Conservation (phyloP, 331 rosid genomes). For the Cucumis variabilis region DNA sequence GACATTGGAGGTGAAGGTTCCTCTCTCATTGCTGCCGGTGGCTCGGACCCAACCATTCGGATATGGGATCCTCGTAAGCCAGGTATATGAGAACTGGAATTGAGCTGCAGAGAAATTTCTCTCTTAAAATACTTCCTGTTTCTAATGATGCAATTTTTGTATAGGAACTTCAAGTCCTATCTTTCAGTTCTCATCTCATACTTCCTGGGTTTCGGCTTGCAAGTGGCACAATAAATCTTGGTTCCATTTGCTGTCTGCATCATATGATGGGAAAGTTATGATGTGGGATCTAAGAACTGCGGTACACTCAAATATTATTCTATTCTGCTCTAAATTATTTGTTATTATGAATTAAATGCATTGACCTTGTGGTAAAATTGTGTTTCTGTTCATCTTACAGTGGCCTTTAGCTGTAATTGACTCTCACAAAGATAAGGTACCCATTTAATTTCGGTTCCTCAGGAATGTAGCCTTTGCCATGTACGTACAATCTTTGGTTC, state of each 20-base stretch:
- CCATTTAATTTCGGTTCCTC: background rate
- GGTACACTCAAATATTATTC: constrained; percentile 54
- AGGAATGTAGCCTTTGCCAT: background rate
- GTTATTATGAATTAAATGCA: background rate
- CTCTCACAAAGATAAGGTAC: constrained; percentile 84
- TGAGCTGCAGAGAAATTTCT: background rate
- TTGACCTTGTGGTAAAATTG: background rate
- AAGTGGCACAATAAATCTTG: constrained; percentile 80
- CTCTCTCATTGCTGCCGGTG: constrained; percentile 80
- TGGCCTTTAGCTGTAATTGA: constrained; percentile 84
- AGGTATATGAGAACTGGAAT: constrained; percentile 54
- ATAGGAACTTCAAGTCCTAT: constrained; percentile 92
- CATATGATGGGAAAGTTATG: constrained; percentile 90
- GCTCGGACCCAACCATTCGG: constrained; percentile 84
- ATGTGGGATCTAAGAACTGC: constrained; percentile 96
- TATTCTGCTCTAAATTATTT: background rate
- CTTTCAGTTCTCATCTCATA: constrained; percentile 79
- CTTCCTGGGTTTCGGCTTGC: constrained; percentile 82
- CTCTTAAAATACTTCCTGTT: constrained; percentile 32
- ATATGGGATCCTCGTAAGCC: constrained; percentile 99
- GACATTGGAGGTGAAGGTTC: constrained; percentile 94
- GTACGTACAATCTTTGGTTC: background rate
- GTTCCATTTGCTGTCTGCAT: constrained; percentile 84
- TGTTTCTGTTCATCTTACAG: constrained; percentile 57
- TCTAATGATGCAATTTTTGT: constrained; percentile 16